Conservation (phyloP, 495 filamentous ascomycete species). For the Ascodesmis nigricans region DNA sequence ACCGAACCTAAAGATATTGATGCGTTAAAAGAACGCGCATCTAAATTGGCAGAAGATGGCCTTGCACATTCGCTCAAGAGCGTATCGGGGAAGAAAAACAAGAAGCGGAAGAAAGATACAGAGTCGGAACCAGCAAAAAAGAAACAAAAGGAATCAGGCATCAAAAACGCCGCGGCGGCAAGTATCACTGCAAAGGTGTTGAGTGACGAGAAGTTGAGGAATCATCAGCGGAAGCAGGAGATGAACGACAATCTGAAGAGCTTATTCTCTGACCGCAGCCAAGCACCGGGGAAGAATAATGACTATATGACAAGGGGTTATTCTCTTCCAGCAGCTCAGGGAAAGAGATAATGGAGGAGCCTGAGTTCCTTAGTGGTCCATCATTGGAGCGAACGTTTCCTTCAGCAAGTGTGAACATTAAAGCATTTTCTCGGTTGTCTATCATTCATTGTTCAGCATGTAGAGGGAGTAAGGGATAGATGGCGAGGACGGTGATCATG, state of each 20-base stretch:
- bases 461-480: no score
- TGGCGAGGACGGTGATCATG: no score
- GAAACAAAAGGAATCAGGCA: slow-evolving; percentile 24
- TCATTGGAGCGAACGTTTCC: no score
- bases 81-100: slow-evolving; percentile 31
- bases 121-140: slow-evolving; percentile 11
- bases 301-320: slow-evolving; percentile 69
- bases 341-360: no score
- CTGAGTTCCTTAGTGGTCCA: no score
- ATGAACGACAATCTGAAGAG: slow-evolving; percentile 47
- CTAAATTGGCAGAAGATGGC: slow-evolving; percentile 42
- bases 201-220: slow-evolving; percentile 59
- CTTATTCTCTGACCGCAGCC: slow-evolving; percentile 36
- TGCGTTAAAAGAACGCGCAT: slow-evolving; percentile 38
- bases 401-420: no score
- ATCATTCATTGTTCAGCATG: no score
- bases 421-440: no score
- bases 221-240: slow-evolving; percentile 54
- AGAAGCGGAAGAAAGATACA: slow-evolving; percentile 25
- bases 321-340: slow-evolving; percentile 41
- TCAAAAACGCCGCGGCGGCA: slow-evolving; percentile 73
- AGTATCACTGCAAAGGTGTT: slow-evolving; percentile 65
- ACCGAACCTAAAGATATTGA: slow-evolving; percentile 47
- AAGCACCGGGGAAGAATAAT: slow-evolving; percentile 27
- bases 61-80: slow-evolving; percentile 83